Evolutionary conservation across 192 early-diverging fungal species (phyloP).

Genomic region (Umbelopsis sp.): DNA sequence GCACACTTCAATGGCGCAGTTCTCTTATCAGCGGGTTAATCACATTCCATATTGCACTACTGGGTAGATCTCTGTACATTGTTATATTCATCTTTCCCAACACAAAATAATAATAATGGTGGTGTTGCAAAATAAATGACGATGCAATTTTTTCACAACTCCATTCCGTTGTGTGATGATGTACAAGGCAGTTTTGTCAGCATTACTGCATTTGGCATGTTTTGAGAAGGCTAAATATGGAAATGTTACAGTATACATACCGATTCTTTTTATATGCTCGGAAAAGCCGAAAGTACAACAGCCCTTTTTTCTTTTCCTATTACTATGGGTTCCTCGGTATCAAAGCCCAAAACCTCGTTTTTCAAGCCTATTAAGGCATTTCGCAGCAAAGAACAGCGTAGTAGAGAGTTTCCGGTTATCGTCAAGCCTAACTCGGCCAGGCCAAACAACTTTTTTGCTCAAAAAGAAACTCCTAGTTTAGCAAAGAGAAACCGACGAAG

Average conservation of each 20-base stretch:
- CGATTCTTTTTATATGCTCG: too few species aligned
- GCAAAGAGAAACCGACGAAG: slow-evolving; percentile 14
- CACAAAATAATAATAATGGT: too few species aligned
- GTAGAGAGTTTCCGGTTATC: not conserved
- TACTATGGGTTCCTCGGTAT: slow-evolving; percentile 10
- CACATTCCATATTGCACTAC: too few species aligned
- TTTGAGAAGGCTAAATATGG: not conserved
- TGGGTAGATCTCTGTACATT: too few species aligned
- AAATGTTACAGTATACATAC: not conserved
- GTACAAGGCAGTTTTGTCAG: not conserved
- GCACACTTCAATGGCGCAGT: too few species aligned
- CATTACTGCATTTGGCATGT: not conserved
- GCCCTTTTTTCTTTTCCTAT: not conserved
- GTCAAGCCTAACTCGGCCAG: not conserved
- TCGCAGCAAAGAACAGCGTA: not conserved
- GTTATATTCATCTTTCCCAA: too few species aligned
- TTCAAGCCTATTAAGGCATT: not conserved
- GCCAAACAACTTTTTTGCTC: slow-evolving; percentile 6
- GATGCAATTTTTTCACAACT: not conserved
- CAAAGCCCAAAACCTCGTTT: not conserved
- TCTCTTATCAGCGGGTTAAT: too few species aligned
- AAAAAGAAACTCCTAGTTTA: slow-evolving; percentile 7
- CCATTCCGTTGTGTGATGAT: not conserved
- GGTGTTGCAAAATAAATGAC: too few species aligned
- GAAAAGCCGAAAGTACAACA: not conserved